Base-by-base conservation (phyloP, 805 yeast genomes). In the Ogataea siamensis region DNA sequence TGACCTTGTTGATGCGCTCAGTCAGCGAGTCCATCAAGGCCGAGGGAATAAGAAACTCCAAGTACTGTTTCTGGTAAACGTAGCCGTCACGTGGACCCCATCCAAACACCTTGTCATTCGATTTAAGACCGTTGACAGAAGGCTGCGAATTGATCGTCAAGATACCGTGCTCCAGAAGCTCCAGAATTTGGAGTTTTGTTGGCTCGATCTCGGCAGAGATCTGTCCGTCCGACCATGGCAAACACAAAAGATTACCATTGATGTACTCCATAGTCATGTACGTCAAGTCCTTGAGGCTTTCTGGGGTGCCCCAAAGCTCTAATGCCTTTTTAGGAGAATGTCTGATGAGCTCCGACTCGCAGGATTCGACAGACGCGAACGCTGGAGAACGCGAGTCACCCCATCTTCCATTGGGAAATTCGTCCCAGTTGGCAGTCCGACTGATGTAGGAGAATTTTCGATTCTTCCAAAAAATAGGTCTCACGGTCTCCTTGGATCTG, bases 311-410 rank as follows among this genome's bases (percentile, higher is more conserved):
- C 99, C 99, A 93, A 43, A 91, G 65, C 54, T 85, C 87, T 21
- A 79, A 65, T 1, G 95, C 88, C 60, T 80, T 81, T 45, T 81
- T 79, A 4, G 87, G 80, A 2, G 89, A 77, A 61, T 87, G 95
- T 62, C 95, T 77, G 51, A 89, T 76, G 55, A 88, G 68, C 17
- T 83, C 80, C 23, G 87, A 76, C 14, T 91, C 93, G 50, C 80
- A 81, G 37, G 84, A 71, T 58, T 87, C 96, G 41, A 88, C 72
- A 48, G 86, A 94, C 54, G 95, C 96, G 64, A 84, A 89, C 2
- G 98, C 98, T 4, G 99, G 99, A 28, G 98, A 93, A 43, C 95
- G 73, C 3, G 97, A 86, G 60, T 93, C 97, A 54, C 99, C 99
- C 89, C 96, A 93, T 67, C 99, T 74, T 44, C 99, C 99, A 62